These are phyloP conservation scores for Physcomitrium patens DNA, from an alignment of 225 moss, liverwort and hornwort genomes.

Conservation along the genomic window DNA sequence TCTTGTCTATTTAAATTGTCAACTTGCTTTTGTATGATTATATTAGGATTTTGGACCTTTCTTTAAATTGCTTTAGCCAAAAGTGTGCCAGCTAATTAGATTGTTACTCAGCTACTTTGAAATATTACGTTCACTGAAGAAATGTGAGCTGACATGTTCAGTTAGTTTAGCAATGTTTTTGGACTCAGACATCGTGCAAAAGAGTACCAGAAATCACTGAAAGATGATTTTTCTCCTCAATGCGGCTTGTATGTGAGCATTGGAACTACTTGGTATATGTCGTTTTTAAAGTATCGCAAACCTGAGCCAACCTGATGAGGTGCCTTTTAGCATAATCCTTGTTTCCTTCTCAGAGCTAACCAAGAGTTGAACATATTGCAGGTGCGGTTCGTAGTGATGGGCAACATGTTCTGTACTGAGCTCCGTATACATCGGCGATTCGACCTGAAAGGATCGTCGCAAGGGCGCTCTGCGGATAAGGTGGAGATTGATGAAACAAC, in stretches of 20 bases:
- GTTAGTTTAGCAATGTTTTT: too few relatives aligned
- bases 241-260: too few relatives aligned
- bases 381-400: conserved; percentile 99
- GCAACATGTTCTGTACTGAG: conserved; percentile 99
- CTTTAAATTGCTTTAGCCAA: too few relatives aligned
- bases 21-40: not conserved
- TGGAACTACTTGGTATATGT: too few relatives aligned
- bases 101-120: too few relatives aligned
- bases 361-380: conserved; percentile 41
- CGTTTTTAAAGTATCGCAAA: not conserved
- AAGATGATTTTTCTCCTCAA: too few relatives aligned
- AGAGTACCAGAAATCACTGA: too few relatives aligned
- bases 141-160: too few relatives aligned
- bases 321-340: not conserved
- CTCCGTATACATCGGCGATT: conserved; percentile 97
- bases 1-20: conserved; percentile 2
- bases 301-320: not conserved
- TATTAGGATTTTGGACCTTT: too few relatives aligned
- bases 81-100: too few relatives aligned
- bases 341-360: conserved; percentile 19
- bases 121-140: too few relatives aligned
- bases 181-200: too few relatives aligned
- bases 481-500: conserved; percentile 98
- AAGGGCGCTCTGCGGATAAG: conserved; percentile 97
- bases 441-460: conserved; percentile 97